Evolutionary conservation across 2,329 filamentous ascomycete genomes (phyloP), one percentile per base, ranked within the genome.

Genomic region (Fulvia fulva): DNA sequence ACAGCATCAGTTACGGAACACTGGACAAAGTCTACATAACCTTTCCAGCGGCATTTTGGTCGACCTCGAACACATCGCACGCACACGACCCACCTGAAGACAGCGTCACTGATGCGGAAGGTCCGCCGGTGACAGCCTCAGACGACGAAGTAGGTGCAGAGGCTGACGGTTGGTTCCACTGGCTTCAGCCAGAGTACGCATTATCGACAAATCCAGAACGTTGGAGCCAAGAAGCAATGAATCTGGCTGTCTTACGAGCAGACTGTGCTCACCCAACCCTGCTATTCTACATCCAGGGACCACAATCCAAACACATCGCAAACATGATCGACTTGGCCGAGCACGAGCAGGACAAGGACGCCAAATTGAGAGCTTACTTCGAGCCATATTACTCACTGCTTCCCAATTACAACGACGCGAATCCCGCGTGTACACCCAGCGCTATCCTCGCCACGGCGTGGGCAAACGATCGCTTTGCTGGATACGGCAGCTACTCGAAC

Each of bases 401-500:
- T 0, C 89, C 89, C 0, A 80, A 87, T 61, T 96, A 89, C 75
- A 74, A 79, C 1, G 67, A 78, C 0, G 64, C 63, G 0, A 76
- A 80, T 0, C 69, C 82, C 0, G 76, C 79, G 7, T 94, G 90
- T 70, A 77, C 77, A 30, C 90, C 91, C 0, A 75, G 72, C 0
- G 82, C 78, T 0, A 82, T 86, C 41, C 77, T 91, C 2, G 85
- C 89, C 0, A 95, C 91, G 0, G 80, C 83, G 57, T 96, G 91
- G 91, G 80, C 89, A 26, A 82, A 82, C 50, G 91, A 96, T 68
- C 84, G 88, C 16, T 81, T 91, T 30, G 89, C 91, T 0, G 91
- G 92, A 0, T 85, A 87, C 68, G 91, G 92, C 8, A 89, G 87
- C 65, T 96, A 96, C 72, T 83, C 82, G 53, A 96, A 96, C 72